Base-by-base conservation (phyloP, 768 basidiomycete species). In the Lactarius hengduanensis region DNA sequence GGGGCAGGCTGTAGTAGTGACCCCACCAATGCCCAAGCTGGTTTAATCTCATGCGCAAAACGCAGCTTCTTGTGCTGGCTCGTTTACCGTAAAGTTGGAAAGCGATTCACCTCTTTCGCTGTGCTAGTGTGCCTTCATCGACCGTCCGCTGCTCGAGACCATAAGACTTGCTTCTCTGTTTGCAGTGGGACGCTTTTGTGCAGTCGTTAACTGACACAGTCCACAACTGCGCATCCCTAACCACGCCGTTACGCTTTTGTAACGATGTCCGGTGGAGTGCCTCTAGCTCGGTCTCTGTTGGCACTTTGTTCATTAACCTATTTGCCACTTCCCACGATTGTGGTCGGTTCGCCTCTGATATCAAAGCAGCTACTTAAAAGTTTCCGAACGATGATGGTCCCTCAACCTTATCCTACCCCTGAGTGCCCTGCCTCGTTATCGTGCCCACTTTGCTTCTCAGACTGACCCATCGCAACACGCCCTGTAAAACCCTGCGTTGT, bases 301-400 rank as follows among this genome's bases (percentile, higher is more conserved):
- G 30, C n/a, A 30, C 20, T 40, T 53, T 57, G 16, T 22, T 10
- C 57, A 34, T 54, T 56, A 45, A 32, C 10, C 9, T 15, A 7
- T n/a, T 65, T 61, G 64, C 40, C 53, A 47, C 62, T 56, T 28
- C 18, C 40, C 26, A 28, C 41, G 41, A 16, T 10, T 55, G 20
- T 58, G 34, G 32, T 47, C 16, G 40, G 53, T 32, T 56, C 20
- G 13, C 50, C 10, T 43, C 54, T 55, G 40, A 30, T 13, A 63
- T 34, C 34, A 47, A 55, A 60, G 58, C 41, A 28, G 26, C 22
- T 58, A 30, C 43, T 54, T 58, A 66, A 62, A 66, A 26, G 30
- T 62, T 41, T 20, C 45, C 16, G 43, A 57, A 41, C 0, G 5
- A 13, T 50, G 45, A 41, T 9, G 13, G 10, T 22, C 54, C 38